phyloP scores from a whole-genome alignment of 305 asterid species.

The Fraxinus latifolia region DNA sequence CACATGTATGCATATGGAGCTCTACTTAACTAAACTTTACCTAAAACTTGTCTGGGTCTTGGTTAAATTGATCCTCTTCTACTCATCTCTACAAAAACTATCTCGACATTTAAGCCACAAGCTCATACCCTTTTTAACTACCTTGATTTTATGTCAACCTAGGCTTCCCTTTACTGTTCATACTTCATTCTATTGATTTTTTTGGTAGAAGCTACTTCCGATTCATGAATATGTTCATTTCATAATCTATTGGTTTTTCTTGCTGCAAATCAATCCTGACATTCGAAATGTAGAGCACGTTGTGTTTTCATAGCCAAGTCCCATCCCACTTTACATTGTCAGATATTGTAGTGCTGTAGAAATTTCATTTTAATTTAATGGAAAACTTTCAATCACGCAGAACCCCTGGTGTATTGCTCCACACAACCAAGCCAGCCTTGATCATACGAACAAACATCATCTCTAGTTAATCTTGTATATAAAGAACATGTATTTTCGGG shows the following conservation, averaged over 20 bases:
- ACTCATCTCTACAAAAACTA: background rate
- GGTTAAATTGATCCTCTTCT: background rate
- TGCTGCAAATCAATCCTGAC: background rate
- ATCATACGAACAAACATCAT: background rate
- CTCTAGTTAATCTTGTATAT: background rate
- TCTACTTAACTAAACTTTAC: background rate
- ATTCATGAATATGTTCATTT: background rate
- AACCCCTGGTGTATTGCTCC: background rate
- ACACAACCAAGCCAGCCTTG: background rate
- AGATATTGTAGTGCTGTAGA: background rate
- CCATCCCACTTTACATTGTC: background rate
- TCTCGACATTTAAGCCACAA: background rate
- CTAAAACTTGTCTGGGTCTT: background rate
- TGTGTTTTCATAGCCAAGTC: background rate
- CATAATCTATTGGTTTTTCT: background rate
- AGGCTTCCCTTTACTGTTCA: background rate
- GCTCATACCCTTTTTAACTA: background rate
- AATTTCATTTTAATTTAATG: background rate
- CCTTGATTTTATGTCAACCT: background rate
- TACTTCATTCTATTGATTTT: background rate
- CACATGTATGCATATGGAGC: background rate
- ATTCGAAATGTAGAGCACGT: background rate
- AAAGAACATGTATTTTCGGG: background rate
- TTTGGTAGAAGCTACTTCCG: background rate
- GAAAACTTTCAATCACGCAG: background rate